phyloP scores from a whole-genome alignment of 2,329 filamentous ascomycete genomes.

The Fusarium continuum region DNA sequence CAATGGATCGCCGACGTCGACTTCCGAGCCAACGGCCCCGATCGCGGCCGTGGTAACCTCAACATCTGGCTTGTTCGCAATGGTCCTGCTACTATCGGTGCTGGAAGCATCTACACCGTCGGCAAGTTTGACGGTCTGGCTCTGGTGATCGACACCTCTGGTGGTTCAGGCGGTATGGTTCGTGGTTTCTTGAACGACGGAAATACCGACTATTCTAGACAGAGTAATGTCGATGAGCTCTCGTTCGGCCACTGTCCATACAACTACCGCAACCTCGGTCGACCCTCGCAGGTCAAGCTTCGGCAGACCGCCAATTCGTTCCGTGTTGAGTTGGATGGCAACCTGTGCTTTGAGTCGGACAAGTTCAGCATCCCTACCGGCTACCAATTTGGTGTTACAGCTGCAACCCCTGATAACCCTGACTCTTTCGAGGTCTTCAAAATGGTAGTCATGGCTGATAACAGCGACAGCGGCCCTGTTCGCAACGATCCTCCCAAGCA shows the following conservation, averaged over 20 bases:
- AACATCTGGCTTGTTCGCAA: constrained; percentile 90
- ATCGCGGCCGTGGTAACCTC: constrained; percentile 86
- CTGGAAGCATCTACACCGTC: constrained; percentile 84
- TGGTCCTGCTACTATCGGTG: constrained; percentile 70
- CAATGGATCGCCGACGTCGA: constrained; percentile 86
- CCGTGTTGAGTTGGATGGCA: constrained; percentile 81
- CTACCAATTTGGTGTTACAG: constrained; percentile 87
- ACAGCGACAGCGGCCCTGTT: constrained; percentile 39
- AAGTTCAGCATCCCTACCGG: constrained; percentile 81
- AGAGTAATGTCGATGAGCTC: constrained; percentile 81
- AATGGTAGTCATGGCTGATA: constrained; percentile 75
- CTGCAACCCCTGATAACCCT: constrained; percentile 87
- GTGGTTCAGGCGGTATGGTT: constrained; percentile 79
- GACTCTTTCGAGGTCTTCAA: constrained; percentile 97
- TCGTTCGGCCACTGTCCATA: constrained; percentile 95
- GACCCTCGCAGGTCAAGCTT: constrained; percentile 81
- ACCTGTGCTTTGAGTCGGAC: constrained; percentile 82
- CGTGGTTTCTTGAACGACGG: constrained; percentile 96
- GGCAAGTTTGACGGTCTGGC: constrained; percentile 90
- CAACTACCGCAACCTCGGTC: constrained; percentile 88
- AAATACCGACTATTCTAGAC: constrained; percentile 75
- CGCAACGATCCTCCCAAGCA: constrained; percentile 45
- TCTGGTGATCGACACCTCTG: constrained; percentile 85
- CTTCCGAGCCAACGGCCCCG: constrained; percentile 86
- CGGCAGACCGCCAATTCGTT: constrained; percentile 71